Percentiles rank a stretch among this genome's conserved stretches.
phyloP scores from a whole-genome alignment of 2,329 filamentous ascomycete species.

The Pseudopithomyces maydicus region DNA sequence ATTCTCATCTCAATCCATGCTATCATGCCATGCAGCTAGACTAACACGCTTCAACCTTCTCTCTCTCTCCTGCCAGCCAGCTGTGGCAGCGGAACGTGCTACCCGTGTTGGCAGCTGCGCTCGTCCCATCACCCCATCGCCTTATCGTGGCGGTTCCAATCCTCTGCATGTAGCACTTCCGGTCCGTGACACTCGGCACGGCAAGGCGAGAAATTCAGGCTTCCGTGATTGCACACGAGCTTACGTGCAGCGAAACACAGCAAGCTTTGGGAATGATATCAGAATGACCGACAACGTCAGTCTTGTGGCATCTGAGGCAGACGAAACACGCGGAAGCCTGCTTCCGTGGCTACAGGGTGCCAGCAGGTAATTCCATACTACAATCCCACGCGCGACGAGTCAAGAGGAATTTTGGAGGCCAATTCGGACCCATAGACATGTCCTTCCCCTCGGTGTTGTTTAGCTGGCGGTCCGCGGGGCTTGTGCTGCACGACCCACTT shows the following conservation, averaged over 20 bases:
- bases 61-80: neutral
- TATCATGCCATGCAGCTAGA: slow-evolving; percentile 24
- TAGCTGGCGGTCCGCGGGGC: neutral
- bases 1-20: slow-evolving; percentile 24
- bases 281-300: neutral
- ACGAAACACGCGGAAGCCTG: slow-evolving; percentile 1
- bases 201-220: neutral
- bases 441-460: neutral
- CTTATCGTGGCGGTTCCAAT: neutral
- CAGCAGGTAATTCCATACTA: neutral
- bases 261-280: neutral
- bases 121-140: neutral
- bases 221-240: neutral
- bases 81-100: neutral
- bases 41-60: slow-evolving; percentile 14
- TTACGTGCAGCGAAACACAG: neutral
- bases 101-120: neutral
- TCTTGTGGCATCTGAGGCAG: neutral
- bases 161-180: neutral
- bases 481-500: slow-evolving; percentile 4
- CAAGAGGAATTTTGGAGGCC: neutral
- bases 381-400: neutral
- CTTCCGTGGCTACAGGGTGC: neutral
- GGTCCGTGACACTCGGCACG: neutral
- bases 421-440: neutral